A percentile compares a stretch with the other conserved stretches of the same genome.
Evolutionary conservation across 306 rosid genomes (phyloP).

Genomic region (Ochetophila trinervis): DNA sequence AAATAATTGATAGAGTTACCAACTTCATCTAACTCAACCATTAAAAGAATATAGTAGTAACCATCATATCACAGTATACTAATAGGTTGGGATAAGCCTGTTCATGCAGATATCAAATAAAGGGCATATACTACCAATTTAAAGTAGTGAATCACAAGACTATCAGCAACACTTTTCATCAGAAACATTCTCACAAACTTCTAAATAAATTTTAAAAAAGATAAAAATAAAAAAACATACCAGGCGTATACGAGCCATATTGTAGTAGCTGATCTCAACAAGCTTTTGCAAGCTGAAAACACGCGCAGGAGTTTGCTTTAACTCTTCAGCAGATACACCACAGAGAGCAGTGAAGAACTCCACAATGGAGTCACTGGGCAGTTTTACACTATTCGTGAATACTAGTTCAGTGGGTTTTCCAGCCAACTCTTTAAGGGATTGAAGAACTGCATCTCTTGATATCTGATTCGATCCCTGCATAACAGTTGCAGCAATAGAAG

Average conservation of each 20-base stretch:
- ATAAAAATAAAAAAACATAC: constrained; percentile 54
- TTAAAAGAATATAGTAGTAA: too few relatives aligned
- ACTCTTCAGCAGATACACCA: constrained; percentile 97
- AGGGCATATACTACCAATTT: not conserved
- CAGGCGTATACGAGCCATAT: constrained; percentile 98
- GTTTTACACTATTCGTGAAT: constrained; percentile 87
- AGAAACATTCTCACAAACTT: constrained; percentile 15
- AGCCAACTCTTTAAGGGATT: constrained; percentile 84
- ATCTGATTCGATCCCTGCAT: constrained; percentile 98
- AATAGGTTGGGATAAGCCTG: not conserved
- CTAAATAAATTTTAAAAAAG: constrained; percentile 17
- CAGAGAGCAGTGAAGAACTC: constrained; percentile 97
- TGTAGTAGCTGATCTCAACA: constrained; percentile 97
- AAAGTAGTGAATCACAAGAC: not conserved
- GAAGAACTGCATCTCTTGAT: constrained; percentile 92
- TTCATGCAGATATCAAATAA: not conserved
- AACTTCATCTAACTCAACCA: too few relatives aligned
- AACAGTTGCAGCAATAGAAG: constrained; percentile 79
- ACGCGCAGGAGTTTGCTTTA: constrained; percentile 92
- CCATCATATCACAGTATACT: too few relatives aligned
- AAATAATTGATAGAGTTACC: too few relatives aligned
- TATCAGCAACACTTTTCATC: not conserved
- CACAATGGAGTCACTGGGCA: constrained; percentile 93
- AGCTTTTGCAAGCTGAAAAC: constrained; percentile 99
- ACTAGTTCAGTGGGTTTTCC: constrained; percentile 97